These are phyloP conservation scores for Gaeumannomyces tritici DNA, from an alignment of 2,329 filamentous ascomycete genomes.

Conservation along the genomic window DNA sequence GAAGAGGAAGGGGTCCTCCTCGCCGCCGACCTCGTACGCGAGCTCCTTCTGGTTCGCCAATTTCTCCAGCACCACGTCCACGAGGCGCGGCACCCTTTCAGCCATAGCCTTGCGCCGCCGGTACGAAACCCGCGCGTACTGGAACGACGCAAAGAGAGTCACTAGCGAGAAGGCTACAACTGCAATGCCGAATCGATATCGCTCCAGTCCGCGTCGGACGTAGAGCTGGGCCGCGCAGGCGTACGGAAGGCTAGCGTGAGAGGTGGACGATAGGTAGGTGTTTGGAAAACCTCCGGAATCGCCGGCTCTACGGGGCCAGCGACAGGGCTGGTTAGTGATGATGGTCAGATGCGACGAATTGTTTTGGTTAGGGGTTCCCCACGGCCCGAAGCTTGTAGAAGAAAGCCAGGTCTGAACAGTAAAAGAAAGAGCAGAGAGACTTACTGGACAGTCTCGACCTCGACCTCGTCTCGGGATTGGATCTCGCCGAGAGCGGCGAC, in stretches of 20 bases:
- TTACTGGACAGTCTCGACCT: slow-evolving; percentile 26
- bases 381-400: too few relatives aligned
- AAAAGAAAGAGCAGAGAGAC: slow-evolving; percentile 12
- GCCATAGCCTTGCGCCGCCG: slow-evolving; percentile 54
- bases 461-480: slow-evolving; percentile 49
- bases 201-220: slow-evolving; percentile 70
- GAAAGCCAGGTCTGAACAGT: slow-evolving; percentile 9
- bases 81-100: slow-evolving; percentile 70
- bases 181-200: slow-evolving; percentile 80
- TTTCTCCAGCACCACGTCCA: slow-evolving; percentile 73
- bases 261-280: slow-evolving; percentile 68
- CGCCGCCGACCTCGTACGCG: slow-evolving; percentile 43
- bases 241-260: slow-evolving; percentile 87
- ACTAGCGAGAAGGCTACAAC: slow-evolving; percentile 43
- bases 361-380: background rate
- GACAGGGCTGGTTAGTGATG: slow-evolving; percentile 78
- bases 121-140: slow-evolving; percentile 58
- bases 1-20: slow-evolving; percentile 69
- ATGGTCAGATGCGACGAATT: slow-evolving; percentile 22
- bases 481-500: slow-evolving; percentile 64
- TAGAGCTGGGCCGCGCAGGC: slow-evolving; percentile 69
- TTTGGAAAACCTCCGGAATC: slow-evolving; percentile 50
- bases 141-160: slow-evolving; percentile 17
- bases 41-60: slow-evolving; percentile 76
- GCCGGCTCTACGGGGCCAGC: slow-evolving; percentile 62